Conservation (phyloP, 2,329 filamentous ascomycete species). For the Clonostachys byssicola region DNA sequence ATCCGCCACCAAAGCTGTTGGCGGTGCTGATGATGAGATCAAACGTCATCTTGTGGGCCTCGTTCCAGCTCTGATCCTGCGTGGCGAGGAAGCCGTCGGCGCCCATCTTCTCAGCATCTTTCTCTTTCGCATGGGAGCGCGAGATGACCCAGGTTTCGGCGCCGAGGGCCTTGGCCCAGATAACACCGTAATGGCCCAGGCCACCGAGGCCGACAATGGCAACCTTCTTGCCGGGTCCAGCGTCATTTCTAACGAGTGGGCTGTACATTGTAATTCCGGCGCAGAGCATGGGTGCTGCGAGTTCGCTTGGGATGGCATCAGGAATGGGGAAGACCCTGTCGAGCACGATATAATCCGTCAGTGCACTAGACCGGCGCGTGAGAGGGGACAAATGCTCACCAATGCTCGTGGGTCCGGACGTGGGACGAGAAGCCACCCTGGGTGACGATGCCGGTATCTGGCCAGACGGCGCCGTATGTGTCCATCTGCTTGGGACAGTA, state of each 20-base stretch:
- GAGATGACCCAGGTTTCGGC: slow-evolving; percentile 56
- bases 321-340: slow-evolving; percentile 51
- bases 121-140: slow-evolving; percentile 48
- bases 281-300: slow-evolving; percentile 77
- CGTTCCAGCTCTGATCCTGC: slow-evolving; percentile 45
- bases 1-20: slow-evolving; percentile 27
- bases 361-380: too few species aligned
- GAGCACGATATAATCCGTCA: too few species aligned
- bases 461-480: slow-evolving; percentile 47
- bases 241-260: slow-evolving; percentile 68
- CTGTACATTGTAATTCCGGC: slow-evolving; percentile 76
- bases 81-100: slow-evolving; percentile 54
- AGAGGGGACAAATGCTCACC: slow-evolving; percentile 14
- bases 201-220: slow-evolving; percentile 69
- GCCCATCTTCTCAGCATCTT: slow-evolving; percentile 48
- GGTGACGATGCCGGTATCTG: slow-evolving; percentile 44
- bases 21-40: slow-evolving; percentile 65
- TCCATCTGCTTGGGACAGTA: slow-evolving; percentile 29
- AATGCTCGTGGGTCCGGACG: slow-evolving; percentile 31
- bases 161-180: slow-evolving; percentile 63
- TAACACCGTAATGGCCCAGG: slow-evolving; percentile 63
- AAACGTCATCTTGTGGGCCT: slow-evolving; percentile 50
- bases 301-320: slow-evolving; percentile 53
- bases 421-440: slow-evolving; percentile 51
- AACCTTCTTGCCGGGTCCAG: slow-evolving; percentile 71